Evolutionary conservation across 805 yeast species (phyloP), one percentile per base, ranked within the genome.

Genomic region (Phaffomyces antillensis): DNA sequence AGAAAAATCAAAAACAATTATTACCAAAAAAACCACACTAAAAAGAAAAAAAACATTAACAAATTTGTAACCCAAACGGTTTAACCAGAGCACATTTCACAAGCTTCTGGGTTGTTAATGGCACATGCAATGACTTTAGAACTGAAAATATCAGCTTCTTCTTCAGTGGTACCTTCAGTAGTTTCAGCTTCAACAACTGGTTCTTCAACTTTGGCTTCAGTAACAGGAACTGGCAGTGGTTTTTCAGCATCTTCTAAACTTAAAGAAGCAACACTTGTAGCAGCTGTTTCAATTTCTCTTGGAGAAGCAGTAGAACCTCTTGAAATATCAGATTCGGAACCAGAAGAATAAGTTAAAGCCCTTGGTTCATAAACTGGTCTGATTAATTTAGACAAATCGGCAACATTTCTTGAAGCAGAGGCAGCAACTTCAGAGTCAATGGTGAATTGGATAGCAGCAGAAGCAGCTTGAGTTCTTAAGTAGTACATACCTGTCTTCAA

Each of bases 401-500:
- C 69, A 33, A 56, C 45, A 39, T 52, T 63, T 37, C 50, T 83
- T 41, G 95, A 93, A 44, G 96, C 90, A 41, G 93, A 78, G 18
- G 96, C 97, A 46, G 98, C 96, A 51, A 96, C 96, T 77, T 95
- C 91, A 81, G 45, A 88, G 54, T 78, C 86, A 42, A 83, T 71
- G 15, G 90, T 84, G 64, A 89, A 91, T 70, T 91, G 95, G 63
- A 91, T 91, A 40, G 98, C 96, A 41, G 95, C 85, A 32, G 96
- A 78, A 26, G 98, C 98, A 47, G 98, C 96, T 73, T 87, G 95
- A 4, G 98, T 91, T 68, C 98, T 83, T 65, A 93, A 72, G 68
- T 93, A 93, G 74, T 93, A 93, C 95, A 93, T 91, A 62, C 99
- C 99, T 6, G 99, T 93, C 77, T 93, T 93, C 64, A 93, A 77